Conservation (phyloP, 495 filamentous ascomycete genomes). For the Aspergillus haitiensis region DNA sequence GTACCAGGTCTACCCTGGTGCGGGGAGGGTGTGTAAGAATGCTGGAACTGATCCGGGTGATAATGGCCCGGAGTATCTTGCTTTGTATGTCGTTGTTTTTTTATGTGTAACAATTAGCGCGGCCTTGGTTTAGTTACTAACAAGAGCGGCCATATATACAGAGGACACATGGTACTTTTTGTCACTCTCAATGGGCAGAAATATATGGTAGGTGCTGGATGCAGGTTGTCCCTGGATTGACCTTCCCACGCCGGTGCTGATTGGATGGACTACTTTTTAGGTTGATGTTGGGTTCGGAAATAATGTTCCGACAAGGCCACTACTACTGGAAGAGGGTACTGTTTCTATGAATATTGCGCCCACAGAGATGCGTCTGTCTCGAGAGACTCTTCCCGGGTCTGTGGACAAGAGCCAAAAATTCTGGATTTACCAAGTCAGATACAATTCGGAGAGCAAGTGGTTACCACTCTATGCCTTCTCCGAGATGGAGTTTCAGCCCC, state of each 20-base stretch:
- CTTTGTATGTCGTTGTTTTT: slow-evolving; percentile 27
- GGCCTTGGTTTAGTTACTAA: not conserved
- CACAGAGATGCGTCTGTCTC: slow-evolving; percentile 50
- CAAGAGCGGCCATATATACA: slow-evolving; percentile 6
- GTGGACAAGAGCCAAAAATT: slow-evolving; percentile 44
- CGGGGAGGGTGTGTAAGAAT: slow-evolving; percentile 38
- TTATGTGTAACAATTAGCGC: not conserved
- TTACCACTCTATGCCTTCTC: slow-evolving; percentile 57
- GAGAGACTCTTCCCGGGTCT: slow-evolving; percentile 46
- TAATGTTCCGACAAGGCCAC: slow-evolving; percentile 53
- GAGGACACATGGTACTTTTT: slow-evolving; percentile 66
- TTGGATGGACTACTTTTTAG: slow-evolving; percentile 16
- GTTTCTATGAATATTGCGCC: slow-evolving; percentile 45
- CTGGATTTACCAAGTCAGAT: slow-evolving; percentile 62
- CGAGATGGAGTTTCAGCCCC: slow-evolving; percentile 58
- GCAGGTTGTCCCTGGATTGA: too few relatives aligned
- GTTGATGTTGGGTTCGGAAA: slow-evolving; percentile 75
- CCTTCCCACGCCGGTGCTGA: too few relatives aligned
- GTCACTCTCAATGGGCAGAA: slow-evolving; percentile 54
- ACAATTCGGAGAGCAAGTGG: slow-evolving; percentile 49
- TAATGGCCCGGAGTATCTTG: slow-evolving; percentile 15
- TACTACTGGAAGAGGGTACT: slow-evolving; percentile 49
- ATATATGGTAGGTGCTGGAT: slow-evolving; percentile 44
- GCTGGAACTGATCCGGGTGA: slow-evolving; percentile 5
- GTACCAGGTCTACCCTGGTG: slow-evolving; percentile 54